Base-by-base conservation (phyloP, 352 stramenopile species). In the Globisporangium camurandrum region DNA sequence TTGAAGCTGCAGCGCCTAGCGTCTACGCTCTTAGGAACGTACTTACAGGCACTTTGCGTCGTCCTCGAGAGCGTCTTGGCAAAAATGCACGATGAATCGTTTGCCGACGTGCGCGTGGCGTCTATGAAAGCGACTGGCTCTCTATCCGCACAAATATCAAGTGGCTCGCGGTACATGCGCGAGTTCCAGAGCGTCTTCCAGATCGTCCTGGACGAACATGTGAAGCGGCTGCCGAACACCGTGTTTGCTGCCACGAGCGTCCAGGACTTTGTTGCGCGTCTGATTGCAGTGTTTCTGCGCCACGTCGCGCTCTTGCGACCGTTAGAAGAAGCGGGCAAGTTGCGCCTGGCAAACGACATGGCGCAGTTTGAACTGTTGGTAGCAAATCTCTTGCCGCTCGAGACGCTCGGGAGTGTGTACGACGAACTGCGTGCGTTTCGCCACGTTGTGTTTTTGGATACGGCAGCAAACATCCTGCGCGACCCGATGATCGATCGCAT, bases 31-130 rank as follows among this genome's bases (percentile, higher is more conserved):
- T 49, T 93, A 14, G 77, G 80, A 4, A 72, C 71, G 36, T 93
- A 93, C 53, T 48, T 93, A 10, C 75, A 88, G 37, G 67, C 67
- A 2, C 62, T 93, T 2, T 72, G 75, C 34, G 56, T 51, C 20
- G 33, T 86, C 4, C 30, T 89, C 11, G 79, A 92, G 41, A 45
- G 43, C 8, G 75, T 89, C 44, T 69, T 93, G 12, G 64, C 78
- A 1, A 86, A 85, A 30, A 94, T 94, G 83, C 83, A 94, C 54
- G 69, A 87, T 16, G 83, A 94, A 46, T 91, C 77, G 7, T 93
- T 91, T 50, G 80, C 66, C 6, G 43, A 49, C 27, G n/a, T 9
- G 26, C 43, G 7, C 9, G 26, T 37, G 2, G n/a, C 5, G 8
- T 6, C 16, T 22, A 34, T 40, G 9, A 65, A 88, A 53, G 56